Percentiles rank a stretch among this genome's conserved stretches.
Evolutionary conservation across 202 grass and related monocot genomes (phyloP).

Genomic region (Carex arenaria): DNA sequence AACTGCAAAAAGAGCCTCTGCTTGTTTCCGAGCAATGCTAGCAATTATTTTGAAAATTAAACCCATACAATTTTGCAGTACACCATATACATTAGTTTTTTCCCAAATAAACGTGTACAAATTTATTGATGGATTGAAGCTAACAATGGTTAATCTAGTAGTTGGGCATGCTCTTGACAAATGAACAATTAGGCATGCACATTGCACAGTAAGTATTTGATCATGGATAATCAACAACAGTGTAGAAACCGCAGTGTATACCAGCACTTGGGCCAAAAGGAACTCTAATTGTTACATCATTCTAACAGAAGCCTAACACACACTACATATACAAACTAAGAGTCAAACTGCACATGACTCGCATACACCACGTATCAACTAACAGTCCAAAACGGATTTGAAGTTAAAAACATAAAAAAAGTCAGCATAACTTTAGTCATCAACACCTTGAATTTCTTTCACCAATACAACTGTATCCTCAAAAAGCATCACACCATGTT

Average conservation of each 20-base stretch:
- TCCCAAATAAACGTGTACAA: not conserved
- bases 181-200: not conserved
- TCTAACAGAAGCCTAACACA: not conserved
- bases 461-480: slow-evolving; percentile 23
- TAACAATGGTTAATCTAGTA: not conserved
- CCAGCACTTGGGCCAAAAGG: not conserved
- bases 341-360: not conserved
- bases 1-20: not conserved
- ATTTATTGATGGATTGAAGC: not conserved
- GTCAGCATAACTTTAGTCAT: slow-evolving; percentile 8
- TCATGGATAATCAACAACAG: not conserved
- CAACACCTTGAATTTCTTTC: slow-evolving; percentile 8
- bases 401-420: not conserved
- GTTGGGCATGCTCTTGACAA: not conserved
- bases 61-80: no score
- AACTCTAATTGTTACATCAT: not conserved
- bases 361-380: not conserved
- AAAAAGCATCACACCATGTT: slow-evolving; percentile 18
- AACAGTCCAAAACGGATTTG: not conserved
- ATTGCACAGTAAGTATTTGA: not conserved
- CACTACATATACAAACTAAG: not conserved
- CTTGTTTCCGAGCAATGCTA: not conserved
- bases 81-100: not conserved
- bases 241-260: not conserved
- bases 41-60: not conserved